Conservation (phyloP, 495 filamentous ascomycete species). For the Aspergillus taichungensis region DNA sequence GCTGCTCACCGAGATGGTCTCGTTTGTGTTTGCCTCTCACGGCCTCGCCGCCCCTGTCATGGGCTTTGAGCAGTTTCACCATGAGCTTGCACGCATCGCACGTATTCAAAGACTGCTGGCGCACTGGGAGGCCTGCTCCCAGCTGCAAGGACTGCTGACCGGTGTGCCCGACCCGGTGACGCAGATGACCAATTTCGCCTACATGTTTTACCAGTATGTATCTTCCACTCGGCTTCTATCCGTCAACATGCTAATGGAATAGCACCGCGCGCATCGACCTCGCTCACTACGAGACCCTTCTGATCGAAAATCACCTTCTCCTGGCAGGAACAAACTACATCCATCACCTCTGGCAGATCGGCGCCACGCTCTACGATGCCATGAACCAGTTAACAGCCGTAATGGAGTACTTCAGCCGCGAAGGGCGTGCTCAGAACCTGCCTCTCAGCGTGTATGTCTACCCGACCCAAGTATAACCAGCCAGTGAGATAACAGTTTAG, state of each 20-base stretch:
- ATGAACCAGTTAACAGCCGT: constrained; percentile 15
- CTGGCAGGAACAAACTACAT: constrained; percentile 10
- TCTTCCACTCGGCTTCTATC: not conserved
- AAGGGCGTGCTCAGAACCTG: constrained; percentile 15
- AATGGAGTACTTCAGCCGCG: constrained; percentile 25
- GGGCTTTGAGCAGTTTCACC: constrained; percentile 9
- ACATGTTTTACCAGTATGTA: constrained; percentile 44
- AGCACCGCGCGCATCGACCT: constrained; percentile 22
- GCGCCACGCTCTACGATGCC: constrained; percentile 12
- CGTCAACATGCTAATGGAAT: not conserved
- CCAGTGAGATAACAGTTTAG: constrained; percentile 1
- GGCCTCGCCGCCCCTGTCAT: constrained; percentile 6
- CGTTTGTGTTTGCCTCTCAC: constrained; percentile 29
- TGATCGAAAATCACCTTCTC: constrained; percentile 16
- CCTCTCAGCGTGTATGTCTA: constrained; percentile 26
- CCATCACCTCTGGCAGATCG: constrained; percentile 7
- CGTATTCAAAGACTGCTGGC: constrained; percentile 12
- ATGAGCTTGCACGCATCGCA: constrained; percentile 6
- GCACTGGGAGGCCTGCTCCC: constrained; percentile 14
- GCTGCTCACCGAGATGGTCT: constrained; percentile 36
- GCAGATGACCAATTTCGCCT: constrained; percentile 35
- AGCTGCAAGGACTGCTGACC: constrained; percentile 1
- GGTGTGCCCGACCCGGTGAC: constrained; percentile 23
- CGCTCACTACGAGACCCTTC: constrained; percentile 18
- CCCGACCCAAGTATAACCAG: too few relatives aligned